Percentiles rank a stretch among this genome's conserved stretches.
Conservation (phyloP, 441 rosid species). For the Breynia disticha region DNA sequence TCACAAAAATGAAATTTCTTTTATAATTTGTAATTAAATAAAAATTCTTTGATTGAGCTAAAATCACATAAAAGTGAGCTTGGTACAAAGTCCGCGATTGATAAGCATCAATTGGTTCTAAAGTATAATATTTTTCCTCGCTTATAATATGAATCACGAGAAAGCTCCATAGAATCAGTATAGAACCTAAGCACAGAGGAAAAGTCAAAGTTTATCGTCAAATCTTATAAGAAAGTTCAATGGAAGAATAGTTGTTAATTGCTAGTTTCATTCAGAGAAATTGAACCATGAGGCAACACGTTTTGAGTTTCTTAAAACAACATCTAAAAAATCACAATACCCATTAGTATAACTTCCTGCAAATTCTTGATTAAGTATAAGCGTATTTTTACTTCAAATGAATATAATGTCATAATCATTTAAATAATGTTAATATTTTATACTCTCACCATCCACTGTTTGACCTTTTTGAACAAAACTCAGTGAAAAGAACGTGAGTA, state of each 20-base stretch:
- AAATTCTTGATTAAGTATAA: slow-evolving; percentile 1
- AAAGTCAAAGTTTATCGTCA: slow-evolving; percentile 10
- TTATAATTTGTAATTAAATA: too few species aligned
- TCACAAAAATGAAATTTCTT: too few species aligned
- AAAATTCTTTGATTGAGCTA: slow-evolving; percentile 81
- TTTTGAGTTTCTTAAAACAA: slow-evolving; percentile 65
- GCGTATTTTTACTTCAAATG: too few species aligned
- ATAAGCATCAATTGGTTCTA: neutral
- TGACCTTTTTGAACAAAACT: slow-evolving; percentile 73
- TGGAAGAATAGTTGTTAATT: slow-evolving; percentile 24
- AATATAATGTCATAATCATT: neutral
- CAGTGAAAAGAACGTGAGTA: slow-evolving; percentile 78
- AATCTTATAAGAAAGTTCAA: slow-evolving; percentile 60
- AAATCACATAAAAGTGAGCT: slow-evolving; percentile 12
- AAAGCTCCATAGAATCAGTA: slow-evolving; percentile 7
- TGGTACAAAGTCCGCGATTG: neutral
- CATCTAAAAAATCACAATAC: slow-evolving; percentile 18
- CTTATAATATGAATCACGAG: neutral
- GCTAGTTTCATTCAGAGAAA: slow-evolving; percentile 36
- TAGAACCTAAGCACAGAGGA: slow-evolving; percentile 11
- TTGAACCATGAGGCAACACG: slow-evolving; percentile 69
- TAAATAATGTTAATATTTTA: slow-evolving; percentile 1
- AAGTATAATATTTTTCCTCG: neutral
- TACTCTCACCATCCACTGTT: slow-evolving; percentile 89
- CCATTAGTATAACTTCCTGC: slow-evolving; percentile 14